Conservation (phyloP, 1,139 yeast species). For the Candida dubliniensis region DNA sequence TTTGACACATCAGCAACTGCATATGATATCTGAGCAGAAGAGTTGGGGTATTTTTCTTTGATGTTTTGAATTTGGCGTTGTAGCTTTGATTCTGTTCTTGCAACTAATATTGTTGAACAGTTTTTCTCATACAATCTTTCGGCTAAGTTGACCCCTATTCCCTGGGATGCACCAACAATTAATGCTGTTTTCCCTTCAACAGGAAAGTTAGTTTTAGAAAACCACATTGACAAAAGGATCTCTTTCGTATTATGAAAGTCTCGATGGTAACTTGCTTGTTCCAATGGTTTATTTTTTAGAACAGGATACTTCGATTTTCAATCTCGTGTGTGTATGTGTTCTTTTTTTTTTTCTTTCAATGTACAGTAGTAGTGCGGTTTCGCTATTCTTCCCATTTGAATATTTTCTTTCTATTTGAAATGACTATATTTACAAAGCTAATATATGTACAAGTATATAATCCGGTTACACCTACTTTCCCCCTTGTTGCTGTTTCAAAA, state of each 20-base stretch:
- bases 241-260: too few relatives aligned
- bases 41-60: conserved; percentile 14
- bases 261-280: too few relatives aligned
- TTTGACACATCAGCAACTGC: conserved; percentile 66
- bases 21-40: conserved; percentile 41
- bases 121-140: conserved; percentile 52
- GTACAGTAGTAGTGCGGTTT: not conserved
- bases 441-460: too few relatives aligned
- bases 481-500: conserved; percentile 17
- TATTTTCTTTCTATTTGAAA: not conserved
- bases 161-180: conserved; percentile 96
- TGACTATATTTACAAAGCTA: conserved; percentile 1
- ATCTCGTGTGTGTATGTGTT: too few relatives aligned
- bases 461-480: conserved; percentile 1
- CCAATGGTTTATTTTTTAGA: too few relatives aligned
- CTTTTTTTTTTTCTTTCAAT: not conserved
- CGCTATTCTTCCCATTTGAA: not conserved
- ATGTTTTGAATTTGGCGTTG: conserved; percentile 49
- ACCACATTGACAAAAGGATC: conserved; percentile 22
- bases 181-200: conserved; percentile 59
- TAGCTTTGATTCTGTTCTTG: conserved; percentile 67
- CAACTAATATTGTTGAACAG: conserved; percentile 70
- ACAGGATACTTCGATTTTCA: too few relatives aligned
- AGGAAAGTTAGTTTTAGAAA: conserved; percentile 27
- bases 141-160: conserved; percentile 84